These are phyloP conservation scores for Sugiyamaella pinicola DNA, from an alignment of 1,139 yeast species.

Conservation along the genomic window DNA sequence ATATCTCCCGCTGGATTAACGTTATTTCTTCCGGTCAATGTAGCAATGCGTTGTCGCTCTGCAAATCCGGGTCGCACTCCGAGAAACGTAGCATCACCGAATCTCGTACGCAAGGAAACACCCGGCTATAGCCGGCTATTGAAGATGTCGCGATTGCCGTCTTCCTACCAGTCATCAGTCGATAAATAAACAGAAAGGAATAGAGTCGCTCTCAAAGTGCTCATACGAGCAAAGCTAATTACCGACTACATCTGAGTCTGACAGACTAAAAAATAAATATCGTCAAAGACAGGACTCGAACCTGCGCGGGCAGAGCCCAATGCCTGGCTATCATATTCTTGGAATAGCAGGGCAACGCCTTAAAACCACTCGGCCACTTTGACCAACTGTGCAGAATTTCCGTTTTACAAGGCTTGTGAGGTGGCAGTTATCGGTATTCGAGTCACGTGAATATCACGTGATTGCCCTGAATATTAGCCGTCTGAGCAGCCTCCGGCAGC, in stretches of 20 bases:
- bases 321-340: slow-evolving; percentile 7
- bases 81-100: too few species aligned
- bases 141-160: too few species aligned
- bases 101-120: neutral
- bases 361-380: slow-evolving; percentile 20
- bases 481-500: too few species aligned
- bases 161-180: too few species aligned
- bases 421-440: neutral
- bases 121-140: neutral
- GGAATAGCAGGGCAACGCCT: slow-evolving; percentile 20
- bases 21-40: too few species aligned
- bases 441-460: neutral
- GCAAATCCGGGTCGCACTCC: too few species aligned
- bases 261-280: slow-evolving; percentile 8
- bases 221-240: too few species aligned
- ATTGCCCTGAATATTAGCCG: too few species aligned
- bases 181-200: too few species aligned
- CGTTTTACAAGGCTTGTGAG: neutral
- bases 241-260: neutral
- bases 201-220: too few species aligned
- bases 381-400: neutral
- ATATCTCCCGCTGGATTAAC: too few species aligned
- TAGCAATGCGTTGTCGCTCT: too few species aligned
- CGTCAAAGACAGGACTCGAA: slow-evolving; percentile 21
- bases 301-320: slow-evolving; percentile 21